A percentile compares a stretch with the other conserved stretches of the same genome.
Evolutionary conservation across 257 asterid species (phyloP).

Genomic region (Forsythia viridissima): DNA sequence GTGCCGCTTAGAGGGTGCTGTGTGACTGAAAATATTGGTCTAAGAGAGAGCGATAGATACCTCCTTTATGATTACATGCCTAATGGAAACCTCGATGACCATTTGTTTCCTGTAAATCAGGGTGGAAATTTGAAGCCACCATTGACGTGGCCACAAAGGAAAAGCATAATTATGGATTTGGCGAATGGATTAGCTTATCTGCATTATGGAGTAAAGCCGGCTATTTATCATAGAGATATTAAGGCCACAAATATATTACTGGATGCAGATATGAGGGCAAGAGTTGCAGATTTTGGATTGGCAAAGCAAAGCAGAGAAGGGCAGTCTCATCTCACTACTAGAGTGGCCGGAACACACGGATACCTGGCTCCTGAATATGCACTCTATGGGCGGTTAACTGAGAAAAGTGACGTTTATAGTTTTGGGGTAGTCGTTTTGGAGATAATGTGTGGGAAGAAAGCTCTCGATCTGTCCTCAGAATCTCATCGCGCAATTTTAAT

Average conservation of each 20-base stretch:
- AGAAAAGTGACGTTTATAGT: conserved; percentile 90
- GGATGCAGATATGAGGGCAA: conserved; percentile 81
- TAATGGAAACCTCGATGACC: conserved; percentile 84
- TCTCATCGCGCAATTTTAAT: conserved; percentile 55
- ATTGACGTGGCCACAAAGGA: conserved; percentile 81
- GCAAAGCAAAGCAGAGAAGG: conserved; percentile 76
- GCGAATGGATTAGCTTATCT: conserved; percentile 74
- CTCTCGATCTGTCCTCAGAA: conserved; percentile 64
- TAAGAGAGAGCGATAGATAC: conserved; percentile 55
- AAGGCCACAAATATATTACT: conserved; percentile 82
- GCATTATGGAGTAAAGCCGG: conserved; percentile 82
- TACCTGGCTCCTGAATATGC: conserved; percentile 94
- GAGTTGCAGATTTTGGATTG: conserved; percentile 92
- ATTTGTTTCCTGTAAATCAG: conserved; percentile 43
- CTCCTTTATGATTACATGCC: conserved; percentile 89
- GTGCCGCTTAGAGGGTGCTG: conserved; percentile 91
- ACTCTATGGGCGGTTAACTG: conserved; percentile 83
- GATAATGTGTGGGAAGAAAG: conserved; percentile 93
- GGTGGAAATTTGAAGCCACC: conserved; percentile 27
- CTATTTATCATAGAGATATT: conserved; percentile 82
- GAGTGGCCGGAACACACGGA: conserved; percentile 95
- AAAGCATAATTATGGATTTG: conserved; percentile 77
- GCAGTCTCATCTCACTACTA: conserved; percentile 81
- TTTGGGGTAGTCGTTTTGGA: conserved; percentile 87
- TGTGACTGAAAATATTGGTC: conserved; percentile 47